Evolutionary conservation across 371 early-diverging fungal genomes (phyloP).

Genomic region (Amoeboaphelidium protococcarum): DNA sequence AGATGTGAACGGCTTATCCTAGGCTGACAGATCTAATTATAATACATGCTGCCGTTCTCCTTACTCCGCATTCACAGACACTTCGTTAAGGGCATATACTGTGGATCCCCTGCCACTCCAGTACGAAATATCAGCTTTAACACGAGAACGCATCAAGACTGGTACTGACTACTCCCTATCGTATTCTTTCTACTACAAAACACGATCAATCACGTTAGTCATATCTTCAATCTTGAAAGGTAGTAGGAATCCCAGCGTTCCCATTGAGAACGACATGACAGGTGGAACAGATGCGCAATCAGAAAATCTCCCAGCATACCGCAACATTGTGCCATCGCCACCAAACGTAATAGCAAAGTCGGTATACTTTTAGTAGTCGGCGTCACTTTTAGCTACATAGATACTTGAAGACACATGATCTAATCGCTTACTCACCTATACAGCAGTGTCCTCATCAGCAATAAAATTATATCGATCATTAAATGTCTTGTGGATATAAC

Average conservation of each 20-base stretch:
- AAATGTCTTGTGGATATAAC: no score
- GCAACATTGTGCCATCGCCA: slow-evolving; percentile 87
- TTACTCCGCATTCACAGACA: background rate
- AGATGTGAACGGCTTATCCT: background rate
- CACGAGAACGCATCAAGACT: no score
- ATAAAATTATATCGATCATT: no score
- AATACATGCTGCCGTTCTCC: background rate
- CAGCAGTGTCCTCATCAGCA: no score
- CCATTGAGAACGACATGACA: slow-evolving; percentile 66
- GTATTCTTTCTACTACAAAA: background rate
- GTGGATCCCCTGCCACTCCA: no score
- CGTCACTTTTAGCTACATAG: no score
- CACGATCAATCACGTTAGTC: background rate
- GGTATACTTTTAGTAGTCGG: no score
- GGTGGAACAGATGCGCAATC: slow-evolving; percentile 63
- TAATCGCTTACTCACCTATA: no score
- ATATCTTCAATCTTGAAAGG: background rate
- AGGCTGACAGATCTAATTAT: background rate
- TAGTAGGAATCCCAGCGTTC: slow-evolving; percentile 50
- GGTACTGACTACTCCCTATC: no score
- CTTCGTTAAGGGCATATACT: background rate
- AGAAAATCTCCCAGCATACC: slow-evolving; percentile 46
- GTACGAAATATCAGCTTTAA: no score
- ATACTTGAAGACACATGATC: no score
- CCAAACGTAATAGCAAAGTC: slow-evolving; percentile 80